These are phyloP conservation scores for Neltuma alba DNA, from an alignment of 306 rosid genomes.

Conservation along the genomic window DNA sequence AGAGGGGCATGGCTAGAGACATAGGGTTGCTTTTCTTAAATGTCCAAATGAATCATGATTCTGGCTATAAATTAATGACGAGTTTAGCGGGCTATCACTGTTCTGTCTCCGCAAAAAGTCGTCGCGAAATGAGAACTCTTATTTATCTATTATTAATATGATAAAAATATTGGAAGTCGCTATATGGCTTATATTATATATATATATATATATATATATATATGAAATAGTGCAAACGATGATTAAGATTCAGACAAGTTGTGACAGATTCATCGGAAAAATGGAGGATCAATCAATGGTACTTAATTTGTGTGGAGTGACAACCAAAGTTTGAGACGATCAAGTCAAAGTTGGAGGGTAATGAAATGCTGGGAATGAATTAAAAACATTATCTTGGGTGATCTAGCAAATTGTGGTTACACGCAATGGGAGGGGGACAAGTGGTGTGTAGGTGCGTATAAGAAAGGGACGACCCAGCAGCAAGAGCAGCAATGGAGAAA, in stretches of 20 bases:
- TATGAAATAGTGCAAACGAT: not conserved
- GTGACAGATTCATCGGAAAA: not conserved
- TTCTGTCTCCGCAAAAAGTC: not conserved
- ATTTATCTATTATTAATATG: no score
- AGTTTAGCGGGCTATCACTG: not conserved
- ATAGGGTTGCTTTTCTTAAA: not conserved
- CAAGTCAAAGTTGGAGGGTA: not conserved
- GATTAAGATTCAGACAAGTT: not conserved
- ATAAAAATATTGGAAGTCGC: no score
- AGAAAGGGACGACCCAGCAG: not conserved
- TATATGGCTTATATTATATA: no score
- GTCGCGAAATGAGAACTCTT: no score
- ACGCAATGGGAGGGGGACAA: not conserved
- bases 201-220: no score
- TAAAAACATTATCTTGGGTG: not conserved
- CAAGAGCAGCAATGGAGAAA: not conserved
- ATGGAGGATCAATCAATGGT: not conserved
- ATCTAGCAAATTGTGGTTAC: not conserved
- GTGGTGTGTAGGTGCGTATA: not conserved
- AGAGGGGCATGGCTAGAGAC: not conserved
- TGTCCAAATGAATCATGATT: not conserved
- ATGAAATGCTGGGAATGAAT: not conserved
- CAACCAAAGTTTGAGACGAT: not conserved
- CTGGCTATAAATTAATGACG: not conserved
- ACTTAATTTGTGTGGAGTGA: not conserved